Percentiles rank a stretch among this genome's conserved stretches.
These are phyloP conservation scores for Apiotrichum sp. DNA, from an alignment of 1,284 basidiomycete genomes.

Conservation along the genomic window DNA sequence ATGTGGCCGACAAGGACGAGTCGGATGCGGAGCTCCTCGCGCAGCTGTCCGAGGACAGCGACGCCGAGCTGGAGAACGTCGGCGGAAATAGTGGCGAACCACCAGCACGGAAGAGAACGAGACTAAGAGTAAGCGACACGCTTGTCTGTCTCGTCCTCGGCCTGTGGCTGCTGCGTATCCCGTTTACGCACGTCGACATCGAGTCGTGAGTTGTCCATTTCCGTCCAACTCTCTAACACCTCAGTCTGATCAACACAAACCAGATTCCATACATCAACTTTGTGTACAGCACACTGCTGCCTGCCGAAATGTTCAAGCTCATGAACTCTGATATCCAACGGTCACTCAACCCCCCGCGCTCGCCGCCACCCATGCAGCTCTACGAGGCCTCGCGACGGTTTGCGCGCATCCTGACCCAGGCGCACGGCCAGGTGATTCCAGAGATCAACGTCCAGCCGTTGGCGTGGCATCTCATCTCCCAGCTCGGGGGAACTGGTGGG, in stretches of 20 bases:
- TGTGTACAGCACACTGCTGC: constrained; percentile 55
- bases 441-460: constrained; percentile 71
- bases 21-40: constrained; percentile 37
- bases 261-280: constrained; percentile 77
- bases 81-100: not conserved
- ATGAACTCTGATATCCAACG: constrained; percentile 8
- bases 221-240: not conserved
- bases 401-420: constrained; percentile 23
- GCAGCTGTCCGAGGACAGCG: constrained; percentile 6
- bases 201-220: constrained; percentile 53
- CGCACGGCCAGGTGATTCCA: constrained; percentile 62
- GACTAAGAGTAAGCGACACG: constrained; percentile 8
- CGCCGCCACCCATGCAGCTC: constrained; percentile 19
- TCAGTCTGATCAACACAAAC: constrained; percentile 56
- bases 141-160: constrained; percentile 55
- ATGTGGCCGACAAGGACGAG: not conserved
- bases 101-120: too few species aligned
- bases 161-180: constrained; percentile 71
- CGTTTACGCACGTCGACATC: constrained; percentile 67
- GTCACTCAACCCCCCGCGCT: constrained; percentile 17
- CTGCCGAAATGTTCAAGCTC: constrained; percentile 52
- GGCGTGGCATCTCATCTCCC: constrained; percentile 68
- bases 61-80: constrained; percentile 4
- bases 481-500: constrained; percentile 70
- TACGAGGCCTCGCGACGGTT: constrained; percentile 20